Evolutionary conservation across 495 filamentous ascomycete species (phyloP).

Genomic region (Patellaria atrata): DNA sequence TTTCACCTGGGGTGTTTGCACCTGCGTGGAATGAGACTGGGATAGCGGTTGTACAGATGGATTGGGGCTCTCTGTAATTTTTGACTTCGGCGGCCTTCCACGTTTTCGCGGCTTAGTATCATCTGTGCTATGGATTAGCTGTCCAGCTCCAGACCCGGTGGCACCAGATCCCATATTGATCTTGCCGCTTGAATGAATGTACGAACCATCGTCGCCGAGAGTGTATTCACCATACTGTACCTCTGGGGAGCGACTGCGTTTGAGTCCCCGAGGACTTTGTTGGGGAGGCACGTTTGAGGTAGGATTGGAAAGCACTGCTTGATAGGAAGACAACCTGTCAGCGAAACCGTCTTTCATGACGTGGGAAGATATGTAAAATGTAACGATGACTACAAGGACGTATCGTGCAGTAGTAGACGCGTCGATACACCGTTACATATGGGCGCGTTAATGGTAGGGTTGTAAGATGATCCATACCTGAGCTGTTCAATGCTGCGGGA

Average conservation of each 20-base stretch:
- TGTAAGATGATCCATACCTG: conserved; percentile 34
- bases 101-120: conserved; percentile 74
- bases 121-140: conserved; percentile 35
- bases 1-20: conserved; percentile 72
- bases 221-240: conserved; percentile 41
- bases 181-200: conserved; percentile 1
- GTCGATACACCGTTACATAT: conserved; percentile 6
- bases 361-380: conserved; percentile 15
- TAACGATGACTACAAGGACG: conserved; percentile 15
- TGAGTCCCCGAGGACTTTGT: conserved; percentile 59
- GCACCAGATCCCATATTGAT: not conserved
- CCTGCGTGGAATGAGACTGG: conserved; percentile 31
- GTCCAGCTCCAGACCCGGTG: not conserved
- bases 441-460: conserved; percentile 1
- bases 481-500: conserved; percentile 54
- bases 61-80: conserved; percentile 37
- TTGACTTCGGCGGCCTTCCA: conserved; percentile 67
- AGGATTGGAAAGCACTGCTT: conserved; percentile 17
- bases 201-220: conserved; percentile 42
- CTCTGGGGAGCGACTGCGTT: conserved; percentile 88
- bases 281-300: conserved; percentile 33
- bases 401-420: conserved; percentile 15
- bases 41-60: conserved; percentile 33
- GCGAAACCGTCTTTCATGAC: conserved; percentile 2
- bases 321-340: conserved; percentile 7